Conservation (phyloP, 192 early-diverging fungal species). For the Blastocladiella britannica region DNA sequence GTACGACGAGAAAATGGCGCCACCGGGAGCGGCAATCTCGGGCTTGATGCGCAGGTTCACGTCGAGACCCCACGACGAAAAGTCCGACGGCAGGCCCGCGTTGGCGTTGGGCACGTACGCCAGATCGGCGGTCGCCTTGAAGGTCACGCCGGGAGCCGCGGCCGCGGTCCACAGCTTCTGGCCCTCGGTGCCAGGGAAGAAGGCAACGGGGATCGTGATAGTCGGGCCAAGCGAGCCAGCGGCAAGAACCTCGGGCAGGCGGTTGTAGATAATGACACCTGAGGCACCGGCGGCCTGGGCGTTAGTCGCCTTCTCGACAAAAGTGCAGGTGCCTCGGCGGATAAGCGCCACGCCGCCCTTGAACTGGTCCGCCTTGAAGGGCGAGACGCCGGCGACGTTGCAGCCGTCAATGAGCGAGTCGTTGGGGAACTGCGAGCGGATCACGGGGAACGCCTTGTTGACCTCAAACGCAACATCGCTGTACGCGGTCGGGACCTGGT, state of each 20-base stretch:
- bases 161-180: too few relatives aligned
- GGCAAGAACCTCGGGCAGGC: too few relatives aligned
- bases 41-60: conserved; percentile 42
- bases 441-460: conserved; percentile 14
- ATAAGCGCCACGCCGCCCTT: conserved; percentile 32
- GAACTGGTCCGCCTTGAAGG: conserved; percentile 13
- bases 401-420: conserved; percentile 33
- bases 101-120: conserved; percentile 19
- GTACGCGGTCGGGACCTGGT: neutral
- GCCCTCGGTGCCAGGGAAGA: too few relatives aligned
- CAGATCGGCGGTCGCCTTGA: conserved; percentile 23
- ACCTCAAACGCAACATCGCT: too few relatives aligned
- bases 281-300: conserved; percentile 35
- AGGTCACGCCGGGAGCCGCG: conserved; percentile 10
- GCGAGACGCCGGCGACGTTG: too few relatives aligned
- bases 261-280: conserved; percentile 48
- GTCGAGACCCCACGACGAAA: conserved; percentile 54
- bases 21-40: conserved; percentile 26
- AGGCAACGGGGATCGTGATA: too few relatives aligned
- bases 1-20: conserved; percentile 21
- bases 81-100: conserved; percentile 42
- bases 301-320: conserved; percentile 33
- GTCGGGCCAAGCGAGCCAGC: too few relatives aligned
- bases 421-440: conserved; percentile 14
- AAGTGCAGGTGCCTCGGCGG: conserved; percentile 46